phyloP scores from a whole-genome alignment of 345 rosid species.

The Aegle marmelos region DNA sequence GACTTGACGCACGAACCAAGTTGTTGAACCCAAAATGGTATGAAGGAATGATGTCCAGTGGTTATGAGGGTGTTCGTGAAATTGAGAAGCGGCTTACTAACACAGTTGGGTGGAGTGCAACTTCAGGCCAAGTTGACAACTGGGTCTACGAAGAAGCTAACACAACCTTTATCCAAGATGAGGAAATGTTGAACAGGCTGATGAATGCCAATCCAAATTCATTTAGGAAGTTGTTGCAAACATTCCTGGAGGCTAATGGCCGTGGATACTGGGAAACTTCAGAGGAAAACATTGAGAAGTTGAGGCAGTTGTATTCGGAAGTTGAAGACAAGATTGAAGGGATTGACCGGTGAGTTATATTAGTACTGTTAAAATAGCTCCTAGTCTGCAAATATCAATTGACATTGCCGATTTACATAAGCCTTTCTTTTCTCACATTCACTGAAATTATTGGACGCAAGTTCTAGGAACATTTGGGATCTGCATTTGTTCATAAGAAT shows the following conservation, averaged over 20 bases:
- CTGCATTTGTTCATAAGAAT: constrained; percentile 23
- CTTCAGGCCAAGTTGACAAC: constrained; percentile 97
- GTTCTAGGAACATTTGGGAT: constrained; percentile 15
- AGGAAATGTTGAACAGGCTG: constrained; percentile 87
- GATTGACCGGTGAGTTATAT: constrained; percentile 54
- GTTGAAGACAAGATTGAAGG: constrained; percentile 99
- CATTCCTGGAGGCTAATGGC: constrained; percentile 96
- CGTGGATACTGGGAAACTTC: constrained; percentile 98
- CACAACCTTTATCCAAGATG: constrained; percentile 88
- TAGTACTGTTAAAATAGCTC: neutral
- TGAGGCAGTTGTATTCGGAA: constrained; percentile 85
- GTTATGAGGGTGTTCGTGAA: constrained; percentile 96
- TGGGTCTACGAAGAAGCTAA: constrained; percentile 98
- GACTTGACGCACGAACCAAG: constrained; percentile 92
- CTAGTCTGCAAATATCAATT: constrained; percentile 9
- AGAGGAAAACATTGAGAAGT: constrained; percentile 69
- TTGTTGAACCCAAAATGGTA: constrained; percentile 97
- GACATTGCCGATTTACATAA: constrained; percentile 23
- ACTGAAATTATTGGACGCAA: constrained; percentile 12
- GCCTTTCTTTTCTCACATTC: neutral
- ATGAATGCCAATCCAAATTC: constrained; percentile 90
- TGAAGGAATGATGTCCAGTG: constrained; percentile 96
- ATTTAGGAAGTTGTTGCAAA: constrained; percentile 89
- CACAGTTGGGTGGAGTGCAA: constrained; percentile 99
- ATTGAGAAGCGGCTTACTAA: constrained; percentile 94